Evolutionary conservation across 2,329 filamentous ascomycete species (phyloP).

Genomic region (Colletotrichum cordylinicola): DNA sequence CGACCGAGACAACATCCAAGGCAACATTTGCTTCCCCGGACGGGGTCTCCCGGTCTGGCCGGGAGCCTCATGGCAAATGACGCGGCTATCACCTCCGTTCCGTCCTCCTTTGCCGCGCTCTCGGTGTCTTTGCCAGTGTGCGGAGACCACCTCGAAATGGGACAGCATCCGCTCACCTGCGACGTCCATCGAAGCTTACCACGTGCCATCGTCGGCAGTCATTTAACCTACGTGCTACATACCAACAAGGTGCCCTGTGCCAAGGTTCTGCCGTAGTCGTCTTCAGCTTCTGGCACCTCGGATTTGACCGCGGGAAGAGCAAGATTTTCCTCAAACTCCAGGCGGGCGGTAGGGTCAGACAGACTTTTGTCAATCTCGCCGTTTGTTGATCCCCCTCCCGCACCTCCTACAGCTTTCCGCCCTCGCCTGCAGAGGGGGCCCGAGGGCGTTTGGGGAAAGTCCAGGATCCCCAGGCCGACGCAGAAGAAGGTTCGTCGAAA

Average conservation of each 20-base stretch:
- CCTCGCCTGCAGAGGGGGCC: background rate
- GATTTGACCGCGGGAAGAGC: background rate
- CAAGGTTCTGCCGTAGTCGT: background rate
- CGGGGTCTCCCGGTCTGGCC: background rate
- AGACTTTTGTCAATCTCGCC: background rate
- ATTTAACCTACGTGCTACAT: background rate
- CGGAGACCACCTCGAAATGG: constrained; percentile 4
- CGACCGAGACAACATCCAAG: background rate
- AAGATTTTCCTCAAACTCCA: background rate
- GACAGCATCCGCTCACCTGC: background rate
- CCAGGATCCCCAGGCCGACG: background rate
- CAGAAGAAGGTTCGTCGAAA: constrained; percentile 8
- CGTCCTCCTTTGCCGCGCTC: background rate
- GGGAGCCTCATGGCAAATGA: background rate
- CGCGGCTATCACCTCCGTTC: constrained; percentile 4
- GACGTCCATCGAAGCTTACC: background rate
- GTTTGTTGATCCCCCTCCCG: background rate
- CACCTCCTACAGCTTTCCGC: background rate
- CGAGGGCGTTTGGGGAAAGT: background rate
- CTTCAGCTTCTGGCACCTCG: background rate
- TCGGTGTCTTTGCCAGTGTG: background rate
- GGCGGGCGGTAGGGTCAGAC: background rate
- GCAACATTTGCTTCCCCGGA: background rate
- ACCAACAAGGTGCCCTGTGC: background rate
- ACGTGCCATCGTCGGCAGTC: background rate